These are phyloP conservation scores for Trametes meyenii DNA, from an alignment of 768 basidiomycete genomes.

Conservation along the genomic window DNA sequence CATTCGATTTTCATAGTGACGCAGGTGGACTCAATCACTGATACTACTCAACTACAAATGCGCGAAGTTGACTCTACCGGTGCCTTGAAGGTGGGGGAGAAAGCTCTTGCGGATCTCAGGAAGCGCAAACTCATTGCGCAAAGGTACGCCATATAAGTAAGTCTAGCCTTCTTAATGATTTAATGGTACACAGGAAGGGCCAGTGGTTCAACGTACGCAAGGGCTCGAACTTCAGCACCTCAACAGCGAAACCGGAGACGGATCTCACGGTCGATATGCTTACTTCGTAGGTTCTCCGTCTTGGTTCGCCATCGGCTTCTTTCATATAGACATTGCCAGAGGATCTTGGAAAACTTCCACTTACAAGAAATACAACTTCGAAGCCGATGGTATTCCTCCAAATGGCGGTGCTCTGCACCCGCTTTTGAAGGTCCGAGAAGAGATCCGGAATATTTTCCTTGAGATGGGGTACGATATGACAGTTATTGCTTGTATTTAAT, in stretches of 20 bases:
- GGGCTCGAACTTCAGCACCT: slow-evolving; percentile 86
- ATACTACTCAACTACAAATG: slow-evolving; percentile 76
- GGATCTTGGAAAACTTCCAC: slow-evolving; percentile 92
- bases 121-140: slow-evolving; percentile 90
- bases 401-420: slow-evolving; percentile 94
- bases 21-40: slow-evolving; percentile 67
- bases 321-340: slow-evolving; percentile 44
- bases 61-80: slow-evolving; percentile 74
- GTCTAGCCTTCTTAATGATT: slow-evolving; percentile 9
- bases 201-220: slow-evolving; percentile 93
- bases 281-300: slow-evolving; percentile 62
- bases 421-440: slow-evolving; percentile 95
- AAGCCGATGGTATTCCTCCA: slow-evolving; percentile 90
- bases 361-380: slow-evolving; percentile 99
- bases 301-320: background rate
- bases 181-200: slow-evolving; percentile 68
- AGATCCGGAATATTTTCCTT: slow-evolving; percentile 96
- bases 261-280: slow-evolving; percentile 97
- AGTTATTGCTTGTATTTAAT: background rate
- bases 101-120: slow-evolving; percentile 79
- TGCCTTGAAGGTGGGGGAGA: slow-evolving; percentile 74
- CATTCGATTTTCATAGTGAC: background rate
- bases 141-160: slow-evolving; percentile 52
- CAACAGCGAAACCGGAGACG: slow-evolving; percentile 91
- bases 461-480: slow-evolving; percentile 87